A percentile compares a stretch with the other conserved stretches of the same genome.
These are phyloP conservation scores for Tylopilus sp. DNA, from an alignment of 768 basidiomycete genomes.

Conservation along the genomic window DNA sequence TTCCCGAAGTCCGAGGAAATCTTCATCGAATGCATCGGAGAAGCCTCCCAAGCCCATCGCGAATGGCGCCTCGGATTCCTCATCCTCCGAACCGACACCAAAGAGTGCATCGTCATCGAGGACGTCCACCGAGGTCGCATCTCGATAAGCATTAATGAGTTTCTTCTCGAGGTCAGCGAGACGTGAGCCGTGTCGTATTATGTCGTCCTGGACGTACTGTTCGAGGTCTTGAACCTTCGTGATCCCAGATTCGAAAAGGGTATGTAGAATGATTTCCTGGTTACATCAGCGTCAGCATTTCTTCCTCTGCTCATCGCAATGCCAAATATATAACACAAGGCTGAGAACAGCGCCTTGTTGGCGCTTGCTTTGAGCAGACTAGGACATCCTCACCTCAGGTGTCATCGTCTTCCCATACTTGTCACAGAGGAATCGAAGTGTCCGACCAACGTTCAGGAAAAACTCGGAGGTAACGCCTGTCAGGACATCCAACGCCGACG, in stretches of 20 bases:
- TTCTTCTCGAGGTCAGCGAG: conserved; percentile 83
- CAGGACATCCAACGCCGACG: conserved; percentile 72
- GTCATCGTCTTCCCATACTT: conserved; percentile 79
- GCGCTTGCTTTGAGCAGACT: not conserved
- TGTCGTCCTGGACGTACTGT: conserved; percentile 84
- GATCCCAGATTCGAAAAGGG: conserved; percentile 85
- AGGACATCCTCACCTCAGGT: conserved; percentile 59
- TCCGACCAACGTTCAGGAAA: conserved; percentile 80
- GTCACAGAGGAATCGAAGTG: conserved; percentile 77
- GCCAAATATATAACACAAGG: not conserved
- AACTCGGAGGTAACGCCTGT: conserved; percentile 77
- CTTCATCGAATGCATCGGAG: conserved; percentile 83
- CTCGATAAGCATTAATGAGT: conserved; percentile 77
- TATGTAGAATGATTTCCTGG: conserved; percentile 93
- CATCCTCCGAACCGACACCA: conserved; percentile 47
- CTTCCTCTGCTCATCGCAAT: not conserved
- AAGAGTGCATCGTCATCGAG: conserved; percentile 53
- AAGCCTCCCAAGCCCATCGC: conserved; percentile 76
- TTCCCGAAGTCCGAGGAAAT: conserved; percentile 87
- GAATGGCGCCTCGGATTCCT: conserved; percentile 62
- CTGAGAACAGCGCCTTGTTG: not conserved
- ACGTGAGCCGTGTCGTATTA: conserved; percentile 76
- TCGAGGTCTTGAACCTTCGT: conserved; percentile 78
- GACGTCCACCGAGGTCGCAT: conserved; percentile 49
- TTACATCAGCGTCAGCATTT: conserved; percentile 5